Conservation (phyloP, 148 eudicot species). For the Vaccinium darrowii region DNA sequence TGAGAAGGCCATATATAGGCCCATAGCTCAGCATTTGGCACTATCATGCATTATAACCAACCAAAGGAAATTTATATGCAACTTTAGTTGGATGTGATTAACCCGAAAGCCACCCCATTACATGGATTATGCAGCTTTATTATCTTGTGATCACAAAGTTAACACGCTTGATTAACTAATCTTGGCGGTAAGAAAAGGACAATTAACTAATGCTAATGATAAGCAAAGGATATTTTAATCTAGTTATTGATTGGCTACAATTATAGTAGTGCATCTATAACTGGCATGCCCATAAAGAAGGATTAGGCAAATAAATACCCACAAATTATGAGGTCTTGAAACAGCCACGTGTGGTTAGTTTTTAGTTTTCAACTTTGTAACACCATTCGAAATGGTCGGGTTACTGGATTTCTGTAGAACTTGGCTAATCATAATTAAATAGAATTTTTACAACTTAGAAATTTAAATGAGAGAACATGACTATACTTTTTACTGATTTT, state of each 20-base stretch:
- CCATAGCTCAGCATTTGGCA: background rate
- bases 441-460: too few relatives aligned
- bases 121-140: background rate
- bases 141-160: background rate
- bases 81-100: too few relatives aligned
- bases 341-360: background rate
- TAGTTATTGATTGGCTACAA: background rate
- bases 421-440: too few relatives aligned
- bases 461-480: too few relatives aligned
- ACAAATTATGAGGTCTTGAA: background rate
- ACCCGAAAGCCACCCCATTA: too few relatives aligned
- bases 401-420: background rate
- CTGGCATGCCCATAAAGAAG: background rate
- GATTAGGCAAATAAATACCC: background rate
- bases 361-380: background rate
- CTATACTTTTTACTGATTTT: too few relatives aligned
- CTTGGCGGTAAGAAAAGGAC: background rate
- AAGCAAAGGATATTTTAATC: background rate
- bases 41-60: background rate
- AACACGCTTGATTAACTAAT: background rate
- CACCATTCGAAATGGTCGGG: background rate
- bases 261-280: background rate
- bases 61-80: too few relatives aligned
- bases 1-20: background rate
- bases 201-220: background rate